Evolutionary conservation across 2,329 filamentous ascomycete species (phyloP), one percentile per base, ranked within the genome.

Genomic region (Diaporthe velutina): DNA sequence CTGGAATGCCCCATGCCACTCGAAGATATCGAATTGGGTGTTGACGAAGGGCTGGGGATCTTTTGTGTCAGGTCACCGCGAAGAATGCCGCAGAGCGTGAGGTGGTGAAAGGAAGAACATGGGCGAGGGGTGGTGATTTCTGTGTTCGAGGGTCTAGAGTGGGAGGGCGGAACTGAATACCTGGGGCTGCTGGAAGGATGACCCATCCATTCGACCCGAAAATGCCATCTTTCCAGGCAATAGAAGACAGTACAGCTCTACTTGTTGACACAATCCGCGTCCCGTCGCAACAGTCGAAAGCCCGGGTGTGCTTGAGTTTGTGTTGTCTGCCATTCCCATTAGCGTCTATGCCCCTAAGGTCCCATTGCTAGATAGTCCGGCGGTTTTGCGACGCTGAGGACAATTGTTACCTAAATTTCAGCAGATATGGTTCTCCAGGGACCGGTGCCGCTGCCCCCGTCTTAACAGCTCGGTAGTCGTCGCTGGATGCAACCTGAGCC

Each of bases 1-100:
- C 84, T 97, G 93, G 83, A 97, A 98, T 75, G 94, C 93, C 13
- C 95, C 94, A 82, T 98, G 94, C 97, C 97, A 98, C 76, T 95
- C 94, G 82, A 98, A 93, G 77, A 98, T 94, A 83, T 96, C 94
- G 84, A 96, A 93, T 64, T 88, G 84, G 70, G 82, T 81, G 76
- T 87, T 85, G 76, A 86, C 82, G 76, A 88, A 87, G 9, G 86
- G 84, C 87, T 88, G 80, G 35, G 66, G 13, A 25, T 64, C 35
- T 33, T 40, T 33, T 19, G 19, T 40, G 67, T 75, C 40, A 75
- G 72, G 40, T 22, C 67, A 28, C n/a, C 19, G 42, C 73, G 55
- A 70, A 38, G 71, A 40, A 60, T 25, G 33, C 67, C 25, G 45
- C 61, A n/a, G 35, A n/a, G 22, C 52, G 17, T 48, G n/a, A 58